These are phyloP conservation scores for Melampsora abietis-canadensis DNA, from an alignment of 1,284 basidiomycete species.

Conservation along the genomic window DNA sequence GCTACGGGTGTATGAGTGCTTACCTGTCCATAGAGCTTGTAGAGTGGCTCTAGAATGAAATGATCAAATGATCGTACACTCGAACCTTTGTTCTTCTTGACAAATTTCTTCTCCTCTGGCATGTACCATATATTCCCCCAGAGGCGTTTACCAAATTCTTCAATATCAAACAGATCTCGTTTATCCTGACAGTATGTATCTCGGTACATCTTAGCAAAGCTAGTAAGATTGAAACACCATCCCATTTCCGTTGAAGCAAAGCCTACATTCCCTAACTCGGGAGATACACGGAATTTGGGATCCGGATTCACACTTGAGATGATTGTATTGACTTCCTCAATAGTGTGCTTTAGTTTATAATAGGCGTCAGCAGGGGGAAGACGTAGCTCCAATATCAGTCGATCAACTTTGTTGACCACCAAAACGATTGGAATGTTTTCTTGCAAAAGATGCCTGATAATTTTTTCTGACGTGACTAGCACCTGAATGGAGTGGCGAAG, in stretches of 20 bases:
- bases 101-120: conserved; percentile 75
- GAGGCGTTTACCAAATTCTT: conserved; percentile 71
- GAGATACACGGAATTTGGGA: conserved; percentile 79
- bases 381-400: conserved; percentile 90
- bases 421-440: conserved; percentile 86
- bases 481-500: conserved; percentile 58
- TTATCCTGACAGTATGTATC: conserved; percentile 70
- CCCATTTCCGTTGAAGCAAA: conserved; percentile 96
- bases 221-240: conserved; percentile 92
- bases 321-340: conserved; percentile 95
- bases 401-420: conserved; percentile 96
- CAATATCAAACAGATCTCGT: conserved; percentile 57
- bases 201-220: conserved; percentile 94
- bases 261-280: conserved; percentile 92
- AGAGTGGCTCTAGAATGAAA: conserved; percentile 92
- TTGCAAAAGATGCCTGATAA: conserved; percentile 80
- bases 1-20: conserved; percentile 39
- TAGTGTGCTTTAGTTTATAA: conserved; percentile 98
- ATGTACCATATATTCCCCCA: conserved; percentile 99
- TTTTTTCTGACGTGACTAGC: conserved; percentile 82
- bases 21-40: conserved; percentile 86
- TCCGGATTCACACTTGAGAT: conserved; percentile 87
- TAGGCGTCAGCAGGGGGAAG: conserved; percentile 94
- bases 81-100: conserved; percentile 74
- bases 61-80: conserved; percentile 84